A percentile compares a stretch with the other conserved stretches of the same genome.
These are phyloP conservation scores for Aspergillus homomorphus DNA, from an alignment of 495 filamentous ascomycete species.

Conservation along the genomic window DNA sequence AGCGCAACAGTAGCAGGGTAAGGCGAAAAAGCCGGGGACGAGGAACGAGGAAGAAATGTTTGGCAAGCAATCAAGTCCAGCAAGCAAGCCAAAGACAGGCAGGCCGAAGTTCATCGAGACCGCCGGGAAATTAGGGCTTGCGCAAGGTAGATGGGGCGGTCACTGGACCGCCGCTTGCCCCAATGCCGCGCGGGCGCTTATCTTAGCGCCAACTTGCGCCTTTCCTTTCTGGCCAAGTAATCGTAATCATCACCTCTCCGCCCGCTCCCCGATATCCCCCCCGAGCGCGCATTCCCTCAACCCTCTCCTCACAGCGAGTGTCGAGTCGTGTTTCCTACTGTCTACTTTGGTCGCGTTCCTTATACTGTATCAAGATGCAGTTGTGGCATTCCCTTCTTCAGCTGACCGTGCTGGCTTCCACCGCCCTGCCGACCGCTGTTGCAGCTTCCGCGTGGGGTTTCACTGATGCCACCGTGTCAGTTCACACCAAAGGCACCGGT, in stretches of 20 bases:
- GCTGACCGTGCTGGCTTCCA: constrained; percentile 39
- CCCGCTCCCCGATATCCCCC: background rate
- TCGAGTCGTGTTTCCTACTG: constrained; percentile 7
- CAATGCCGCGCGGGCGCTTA: constrained; percentile 25
- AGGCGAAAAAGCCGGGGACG: constrained; percentile 6
- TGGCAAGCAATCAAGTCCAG: constrained; percentile 8
- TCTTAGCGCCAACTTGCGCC: constrained; percentile 16
- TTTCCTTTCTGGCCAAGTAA: constrained; percentile 4
- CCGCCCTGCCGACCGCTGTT: constrained; percentile 38
- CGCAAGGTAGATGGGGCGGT: constrained; percentile 21
- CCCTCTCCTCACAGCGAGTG: background rate
- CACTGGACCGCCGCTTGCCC: constrained; percentile 33
- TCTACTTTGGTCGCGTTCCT: constrained; percentile 8
- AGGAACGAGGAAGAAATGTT: constrained; percentile 17
- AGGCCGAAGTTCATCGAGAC: constrained; percentile 24
- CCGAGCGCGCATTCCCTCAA: background rate
- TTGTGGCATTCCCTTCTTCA: constrained; percentile 40
- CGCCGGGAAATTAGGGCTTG: constrained; percentile 38
- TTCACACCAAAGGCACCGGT: constrained; percentile 68
- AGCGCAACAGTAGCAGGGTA: background rate
- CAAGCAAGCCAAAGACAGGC: constrained; percentile 16
- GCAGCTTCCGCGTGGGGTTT: constrained; percentile 79
- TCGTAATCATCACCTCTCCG: background rate
- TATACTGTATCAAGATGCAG: constrained; percentile 33
- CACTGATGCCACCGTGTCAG: constrained; percentile 75